phyloP scores from a whole-genome alignment of 2,329 filamentous ascomycete species.

The Stachybotrys echinatus region DNA sequence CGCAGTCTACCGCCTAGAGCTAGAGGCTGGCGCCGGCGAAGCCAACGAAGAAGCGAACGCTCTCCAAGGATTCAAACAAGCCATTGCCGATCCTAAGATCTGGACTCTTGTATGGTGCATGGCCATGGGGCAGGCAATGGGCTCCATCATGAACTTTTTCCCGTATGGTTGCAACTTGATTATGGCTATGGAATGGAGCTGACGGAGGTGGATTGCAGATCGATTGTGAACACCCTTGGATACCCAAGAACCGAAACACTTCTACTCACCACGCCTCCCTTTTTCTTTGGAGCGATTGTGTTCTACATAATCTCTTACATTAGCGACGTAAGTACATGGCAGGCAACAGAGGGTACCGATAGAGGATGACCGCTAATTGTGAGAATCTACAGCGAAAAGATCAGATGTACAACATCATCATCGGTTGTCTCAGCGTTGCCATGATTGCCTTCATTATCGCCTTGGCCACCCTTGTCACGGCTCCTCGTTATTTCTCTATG shows the following conservation, averaged over 20 bases:
- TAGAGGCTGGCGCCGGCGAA: constrained; percentile 62
- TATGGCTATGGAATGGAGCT: too few relatives aligned
- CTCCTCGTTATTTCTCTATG: constrained; percentile 51
- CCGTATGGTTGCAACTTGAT: too few relatives aligned
- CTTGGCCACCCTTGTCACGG: constrained; percentile 52
- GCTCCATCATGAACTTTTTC: constrained; percentile 24
- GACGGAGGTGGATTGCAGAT: too few relatives aligned
- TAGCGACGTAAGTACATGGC: too few relatives aligned
- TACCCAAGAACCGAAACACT: constrained; percentile 55
- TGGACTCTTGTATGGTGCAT: constrained; percentile 44
- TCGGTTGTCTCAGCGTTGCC: constrained; percentile 52
- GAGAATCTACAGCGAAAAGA: too few relatives aligned
- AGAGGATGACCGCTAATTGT: constrained; percentile 55
- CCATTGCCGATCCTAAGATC: constrained; percentile 52
- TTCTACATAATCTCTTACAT: constrained; percentile 54
- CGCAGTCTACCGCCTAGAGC: constrained; percentile 56
- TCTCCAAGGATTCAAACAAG: constrained; percentile 44
- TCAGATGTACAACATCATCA: constrained; percentile 64
- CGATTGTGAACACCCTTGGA: too few relatives aligned
- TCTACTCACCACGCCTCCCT: constrained; percentile 60
- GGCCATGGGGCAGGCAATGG: constrained; percentile 29
- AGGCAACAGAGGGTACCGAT: too few relatives aligned
- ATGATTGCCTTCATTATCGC: constrained; percentile 61
- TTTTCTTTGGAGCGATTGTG: constrained; percentile 41
- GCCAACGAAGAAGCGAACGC: constrained; percentile 49